Base-by-base conservation (phyloP, 129 eudicot species). In the Lactuca saligna region DNA sequence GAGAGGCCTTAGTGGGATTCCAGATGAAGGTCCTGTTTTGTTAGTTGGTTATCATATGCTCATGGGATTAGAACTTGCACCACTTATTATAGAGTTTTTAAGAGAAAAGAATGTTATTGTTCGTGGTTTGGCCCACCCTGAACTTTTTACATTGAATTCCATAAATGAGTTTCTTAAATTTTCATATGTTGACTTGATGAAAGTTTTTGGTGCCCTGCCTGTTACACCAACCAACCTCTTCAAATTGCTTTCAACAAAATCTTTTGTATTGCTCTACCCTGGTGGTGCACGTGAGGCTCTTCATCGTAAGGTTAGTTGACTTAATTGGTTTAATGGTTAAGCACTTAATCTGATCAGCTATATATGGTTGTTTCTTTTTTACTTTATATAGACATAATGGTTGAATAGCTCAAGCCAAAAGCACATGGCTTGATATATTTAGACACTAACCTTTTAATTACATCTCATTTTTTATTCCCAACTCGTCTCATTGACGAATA, bases 221-320 rank as follows among this genome's bases (percentile, higher is more conserved):
- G 93, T 93, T 10, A 78, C 79, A 11, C 63, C 90, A 15, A 78
- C 80, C 79, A 89, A 89, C 72, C 60, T 93, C 73, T 93, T 83
- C 84, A 89, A 83, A 69, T 29, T 89, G 78, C 62, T 83, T 7
- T 78, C 88, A 17, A 69, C 83, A 4, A 87, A 89, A 25, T 85
- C 97, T 20, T 86, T 85, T 60, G 79, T 81, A 38, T 81, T 93
- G 61, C 95, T 93, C 37, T 93, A 93, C 80, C 99, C 99, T 15
- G 97, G 99, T n/a, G 99, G 99, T 65, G 91, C 91, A 54, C 93
- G 97, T 37, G 97, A 91, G 75, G 96, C 97, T 56, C 90, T 91
- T 25, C 97, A 85, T 65, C 78, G 78, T 31, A 91, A 91, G 97
- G 97, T 91, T 20, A 49, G 89, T 61, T 25, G 29, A 25, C 29